Percentiles rank a stretch among this genome's conserved stretches.
Evolutionary conservation across 1,284 basidiomycete species (phyloP).

Genomic region (Microbotryum saponariae): DNA sequence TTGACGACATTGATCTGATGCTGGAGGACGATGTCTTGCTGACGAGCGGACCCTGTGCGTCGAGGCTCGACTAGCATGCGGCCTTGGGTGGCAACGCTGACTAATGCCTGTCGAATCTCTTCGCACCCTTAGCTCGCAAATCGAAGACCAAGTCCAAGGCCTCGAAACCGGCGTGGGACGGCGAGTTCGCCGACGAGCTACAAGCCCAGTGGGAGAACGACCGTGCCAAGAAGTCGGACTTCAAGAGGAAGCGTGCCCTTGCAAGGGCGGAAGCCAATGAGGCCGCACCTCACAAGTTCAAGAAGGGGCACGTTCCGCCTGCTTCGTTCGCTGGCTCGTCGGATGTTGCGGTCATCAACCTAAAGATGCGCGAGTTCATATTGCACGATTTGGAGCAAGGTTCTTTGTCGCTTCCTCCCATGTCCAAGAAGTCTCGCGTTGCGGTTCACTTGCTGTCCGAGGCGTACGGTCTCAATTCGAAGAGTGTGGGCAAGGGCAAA

Average conservation of each 20-base stretch:
- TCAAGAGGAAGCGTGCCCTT: constrained; percentile 57
- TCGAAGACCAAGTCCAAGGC: constrained; percentile 25
- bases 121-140: background rate
- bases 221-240: constrained; percentile 68
- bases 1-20: constrained; percentile 22
- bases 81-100: too few species aligned
- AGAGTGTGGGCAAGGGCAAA: constrained; percentile 61
- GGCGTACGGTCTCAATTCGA: constrained; percentile 66
- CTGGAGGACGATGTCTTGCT: constrained; percentile 14
- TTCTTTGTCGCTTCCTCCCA: constrained; percentile 63
- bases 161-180: constrained; percentile 11
- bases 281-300: constrained; percentile 14
- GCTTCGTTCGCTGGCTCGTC: background rate
- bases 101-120: too few species aligned
- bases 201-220: constrained; percentile 70
- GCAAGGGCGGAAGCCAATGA: constrained; percentile 15
- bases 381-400: constrained; percentile 47
- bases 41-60: constrained; percentile 10
- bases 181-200: constrained; percentile 46
- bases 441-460: constrained; percentile 66
- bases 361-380: constrained; percentile 63
- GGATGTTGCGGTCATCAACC: constrained; percentile 46
- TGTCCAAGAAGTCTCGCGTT: constrained; percentile 61
- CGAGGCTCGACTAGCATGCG: too few species aligned
- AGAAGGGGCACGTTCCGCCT: constrained; percentile 10